Evolutionary conservation across 2,329 filamentous ascomycete species (phyloP).

Genomic region (Chrysoporthe puriensis): DNA sequence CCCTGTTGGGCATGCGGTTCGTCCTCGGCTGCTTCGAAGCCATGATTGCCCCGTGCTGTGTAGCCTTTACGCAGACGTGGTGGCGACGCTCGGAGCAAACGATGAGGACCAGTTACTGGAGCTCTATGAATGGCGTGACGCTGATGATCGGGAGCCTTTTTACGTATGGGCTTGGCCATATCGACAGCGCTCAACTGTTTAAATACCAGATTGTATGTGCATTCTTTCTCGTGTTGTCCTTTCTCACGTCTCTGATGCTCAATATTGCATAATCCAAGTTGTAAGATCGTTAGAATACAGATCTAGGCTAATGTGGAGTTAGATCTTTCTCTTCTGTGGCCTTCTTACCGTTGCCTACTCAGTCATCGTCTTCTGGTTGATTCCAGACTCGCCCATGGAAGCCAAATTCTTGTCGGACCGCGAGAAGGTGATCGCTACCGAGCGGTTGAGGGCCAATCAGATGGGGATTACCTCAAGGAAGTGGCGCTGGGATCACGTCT

Average conservation of each 20-base stretch:
- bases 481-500: slow-evolving; percentile 48
- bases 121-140: slow-evolving; percentile 58
- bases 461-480: slow-evolving; percentile 44
- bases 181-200: slow-evolving; percentile 46
- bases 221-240: neutral
- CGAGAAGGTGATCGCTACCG: slow-evolving; percentile 62
- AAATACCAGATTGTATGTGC: slow-evolving; percentile 51
- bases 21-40: slow-evolving; percentile 52
- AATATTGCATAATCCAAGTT: neutral
- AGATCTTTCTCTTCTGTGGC: slow-evolving; percentile 53
- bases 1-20: slow-evolving; percentile 49
- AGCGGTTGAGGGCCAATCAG: slow-evolving; percentile 57
- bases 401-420: slow-evolving; percentile 59
- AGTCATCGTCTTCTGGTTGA: slow-evolving; percentile 55
- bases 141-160: slow-evolving; percentile 59
- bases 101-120: slow-evolving; percentile 54
- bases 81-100: slow-evolving; percentile 57
- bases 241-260: slow-evolving; percentile 28
- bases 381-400: slow-evolving; percentile 67
- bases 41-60: slow-evolving; percentile 54
- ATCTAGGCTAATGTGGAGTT: slow-evolving; percentile 27
- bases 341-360: slow-evolving; percentile 56
- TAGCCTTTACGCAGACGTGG: slow-evolving; percentile 59
- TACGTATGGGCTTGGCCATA: slow-evolving; percentile 56
- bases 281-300: slow-evolving; percentile 26